These are phyloP conservation scores for Ganoderma boninense DNA, from an alignment of 1,284 basidiomycete genomes.

Conservation along the genomic window DNA sequence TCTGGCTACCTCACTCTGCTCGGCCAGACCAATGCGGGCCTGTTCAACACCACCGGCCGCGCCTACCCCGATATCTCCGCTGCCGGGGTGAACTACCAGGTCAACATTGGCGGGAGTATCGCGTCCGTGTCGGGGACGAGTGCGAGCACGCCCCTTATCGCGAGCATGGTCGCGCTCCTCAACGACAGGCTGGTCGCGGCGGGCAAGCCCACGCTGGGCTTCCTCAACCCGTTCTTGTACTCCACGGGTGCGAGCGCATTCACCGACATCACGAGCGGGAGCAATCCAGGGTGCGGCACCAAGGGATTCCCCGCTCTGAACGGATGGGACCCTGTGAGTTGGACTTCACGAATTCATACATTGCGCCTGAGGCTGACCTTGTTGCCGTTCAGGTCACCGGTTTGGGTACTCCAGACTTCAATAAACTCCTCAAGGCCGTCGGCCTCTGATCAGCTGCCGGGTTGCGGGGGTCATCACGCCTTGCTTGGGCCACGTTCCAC, in stretches of 20 bases:
- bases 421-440: conserved; percentile 48
- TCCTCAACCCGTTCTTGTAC: conserved; percentile 70
- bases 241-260: conserved; percentile 52
- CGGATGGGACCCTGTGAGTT: conserved; percentile 69
- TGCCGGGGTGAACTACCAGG: conserved; percentile 53
- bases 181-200: conserved; percentile 64
- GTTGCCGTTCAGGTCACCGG: conserved; percentile 56
- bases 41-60: conserved; percentile 37
- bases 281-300: conserved; percentile 45
- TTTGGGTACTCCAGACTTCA: conserved; percentile 69
- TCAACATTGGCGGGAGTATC: conserved; percentile 57
- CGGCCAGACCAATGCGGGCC: conserved; percentile 50
- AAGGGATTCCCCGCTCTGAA: conserved; percentile 56
- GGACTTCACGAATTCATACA: background rate
- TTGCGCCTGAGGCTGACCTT: background rate
- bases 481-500: background rate
- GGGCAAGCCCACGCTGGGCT: conserved; percentile 61
- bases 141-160: conserved; percentile 66
- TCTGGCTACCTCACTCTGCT: conserved; percentile 36
- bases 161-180: conserved; percentile 63
- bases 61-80: conserved; percentile 40
- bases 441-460: conserved; percentile 10
- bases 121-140: conserved; percentile 65
- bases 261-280: conserved; percentile 67
- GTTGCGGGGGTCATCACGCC: background rate